Evolutionary conservation across 345 rosid genomes (phyloP).

Genomic region (Citrus inodora): DNA sequence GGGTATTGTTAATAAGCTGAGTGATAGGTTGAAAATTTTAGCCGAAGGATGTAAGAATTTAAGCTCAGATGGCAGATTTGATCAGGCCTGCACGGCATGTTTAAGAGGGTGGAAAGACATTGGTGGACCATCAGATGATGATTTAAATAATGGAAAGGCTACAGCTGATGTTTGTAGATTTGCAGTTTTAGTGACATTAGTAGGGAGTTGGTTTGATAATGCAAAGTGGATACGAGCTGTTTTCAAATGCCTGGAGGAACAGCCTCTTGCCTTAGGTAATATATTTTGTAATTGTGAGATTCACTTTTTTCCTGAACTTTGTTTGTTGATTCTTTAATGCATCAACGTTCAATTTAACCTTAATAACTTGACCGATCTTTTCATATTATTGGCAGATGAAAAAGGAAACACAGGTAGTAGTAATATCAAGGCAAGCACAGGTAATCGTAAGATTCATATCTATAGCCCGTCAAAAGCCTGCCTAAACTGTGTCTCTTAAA

Average conservation of each 20-base stretch:
- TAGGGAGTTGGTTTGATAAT: slow-evolving; percentile 31
- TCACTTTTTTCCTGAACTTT: background rate
- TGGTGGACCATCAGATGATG: slow-evolving; percentile 16
- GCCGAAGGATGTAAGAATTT: slow-evolving; percentile 26
- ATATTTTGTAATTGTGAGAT: background rate
- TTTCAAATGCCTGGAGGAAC: slow-evolving; percentile 36
- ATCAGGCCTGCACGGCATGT: slow-evolving; percentile 32
- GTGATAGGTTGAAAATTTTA: slow-evolving; percentile 21
- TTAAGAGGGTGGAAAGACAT: slow-evolving; percentile 37
- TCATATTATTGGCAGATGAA: slow-evolving; percentile 10
- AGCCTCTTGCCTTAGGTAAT: slow-evolving; percentile 27
- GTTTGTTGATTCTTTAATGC: background rate
- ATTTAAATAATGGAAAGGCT: background rate
- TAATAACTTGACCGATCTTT: background rate
- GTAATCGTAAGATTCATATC: background rate
- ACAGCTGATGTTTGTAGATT: slow-evolving; percentile 36
- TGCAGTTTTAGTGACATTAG: slow-evolving; percentile 40
- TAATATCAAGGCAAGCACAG: background rate
- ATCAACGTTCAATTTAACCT: background rate
- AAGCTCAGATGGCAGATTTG: slow-evolving; percentile 1
- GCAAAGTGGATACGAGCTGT: slow-evolving; percentile 23
- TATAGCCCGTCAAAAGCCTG: background rate
- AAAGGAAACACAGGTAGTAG: background rate
- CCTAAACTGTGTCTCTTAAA: background rate
- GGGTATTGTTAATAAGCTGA: slow-evolving; percentile 30